Conservation (phyloP, 805 yeast species). For the Suhomyces xylopsoci region DNA sequence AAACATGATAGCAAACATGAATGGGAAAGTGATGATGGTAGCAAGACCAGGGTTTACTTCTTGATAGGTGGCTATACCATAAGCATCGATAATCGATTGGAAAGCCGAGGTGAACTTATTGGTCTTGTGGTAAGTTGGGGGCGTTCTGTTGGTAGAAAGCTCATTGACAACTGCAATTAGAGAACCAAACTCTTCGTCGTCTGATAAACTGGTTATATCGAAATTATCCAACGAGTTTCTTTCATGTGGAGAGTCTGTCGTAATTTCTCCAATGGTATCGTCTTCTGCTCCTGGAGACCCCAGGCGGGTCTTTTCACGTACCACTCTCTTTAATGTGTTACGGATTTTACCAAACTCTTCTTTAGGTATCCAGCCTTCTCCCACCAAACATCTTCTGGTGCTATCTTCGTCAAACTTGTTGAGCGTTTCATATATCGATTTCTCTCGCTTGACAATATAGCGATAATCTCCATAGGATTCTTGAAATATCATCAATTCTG, state of each 20-base stretch:
- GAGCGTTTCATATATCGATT: conserved; percentile 54
- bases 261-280: background rate
- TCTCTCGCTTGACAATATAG: conserved; percentile 48
- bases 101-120: conserved; percentile 92
- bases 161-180: conserved; percentile 40
- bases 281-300: conserved; percentile 7
- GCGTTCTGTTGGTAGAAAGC: conserved; percentile 75
- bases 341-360: conserved; percentile 42
- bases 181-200: conserved; percentile 10
- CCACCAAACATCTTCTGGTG: conserved; percentile 62
- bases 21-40: conserved; percentile 92
- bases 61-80: conserved; percentile 88
- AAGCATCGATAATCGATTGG: conserved; percentile 92
- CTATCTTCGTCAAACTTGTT: conserved; percentile 68
- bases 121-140: conserved; percentile 94
- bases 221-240: conserved; percentile 21
- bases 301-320: conserved; percentile 33
- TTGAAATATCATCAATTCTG: conserved; percentile 37
- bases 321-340: conserved; percentile 39
- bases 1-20: conserved; percentile 98
- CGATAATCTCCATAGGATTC: conserved; percentile 32
- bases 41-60: conserved; percentile 97
- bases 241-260: background rate
- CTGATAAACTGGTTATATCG: conserved; percentile 6
- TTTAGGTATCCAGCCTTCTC: conserved; percentile 73